A percentile compares a stretch with the other conserved stretches of the same genome.
phyloP scores from a whole-genome alignment of 805 yeast genomes.

The Candida hungchunana region DNA sequence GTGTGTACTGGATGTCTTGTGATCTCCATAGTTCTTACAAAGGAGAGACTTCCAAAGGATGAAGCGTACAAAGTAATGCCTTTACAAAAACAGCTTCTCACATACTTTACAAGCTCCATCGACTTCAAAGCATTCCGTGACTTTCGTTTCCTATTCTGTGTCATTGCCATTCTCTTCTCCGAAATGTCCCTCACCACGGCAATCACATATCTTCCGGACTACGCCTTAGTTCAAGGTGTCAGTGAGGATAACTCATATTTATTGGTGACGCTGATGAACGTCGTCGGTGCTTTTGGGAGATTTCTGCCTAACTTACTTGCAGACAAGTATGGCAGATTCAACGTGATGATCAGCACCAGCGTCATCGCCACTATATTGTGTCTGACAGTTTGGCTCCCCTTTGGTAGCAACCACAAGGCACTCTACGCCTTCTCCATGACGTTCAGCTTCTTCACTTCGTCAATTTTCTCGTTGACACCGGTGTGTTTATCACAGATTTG shows the following conservation, averaged over 20 bases:
- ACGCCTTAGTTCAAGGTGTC: constrained; percentile 42
- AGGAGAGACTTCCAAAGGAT: constrained; percentile 39
- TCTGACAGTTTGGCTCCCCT: constrained; percentile 61
- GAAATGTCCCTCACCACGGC: constrained; percentile 37
- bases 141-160: constrained; percentile 39
- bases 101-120: constrained; percentile 24
- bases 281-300: constrained; percentile 39
- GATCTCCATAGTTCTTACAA: constrained; percentile 33
- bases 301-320: constrained; percentile 38
- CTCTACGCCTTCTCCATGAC: constrained; percentile 50
- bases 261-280: constrained; percentile 41
- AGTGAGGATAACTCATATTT: constrained; percentile 36
- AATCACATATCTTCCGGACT: constrained; percentile 49
- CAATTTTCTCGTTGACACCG: constrained; percentile 62
- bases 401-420: constrained; percentile 41
- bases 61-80: constrained; percentile 23
- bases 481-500: constrained; percentile 63
- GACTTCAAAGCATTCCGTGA: constrained; percentile 23
- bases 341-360: constrained; percentile 32
- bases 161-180: constrained; percentile 21
- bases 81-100: constrained; percentile 24
- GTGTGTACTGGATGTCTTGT: constrained; percentile 38
- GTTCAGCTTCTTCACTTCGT: constrained; percentile 58
- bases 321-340: constrained; percentile 39
- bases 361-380: constrained; percentile 41